Percentiles rank a stretch among this genome's conserved stretches.
Evolutionary conservation across 139 green algal species (phyloP).

Genomic region (Haematococcus lacustris): DNA sequence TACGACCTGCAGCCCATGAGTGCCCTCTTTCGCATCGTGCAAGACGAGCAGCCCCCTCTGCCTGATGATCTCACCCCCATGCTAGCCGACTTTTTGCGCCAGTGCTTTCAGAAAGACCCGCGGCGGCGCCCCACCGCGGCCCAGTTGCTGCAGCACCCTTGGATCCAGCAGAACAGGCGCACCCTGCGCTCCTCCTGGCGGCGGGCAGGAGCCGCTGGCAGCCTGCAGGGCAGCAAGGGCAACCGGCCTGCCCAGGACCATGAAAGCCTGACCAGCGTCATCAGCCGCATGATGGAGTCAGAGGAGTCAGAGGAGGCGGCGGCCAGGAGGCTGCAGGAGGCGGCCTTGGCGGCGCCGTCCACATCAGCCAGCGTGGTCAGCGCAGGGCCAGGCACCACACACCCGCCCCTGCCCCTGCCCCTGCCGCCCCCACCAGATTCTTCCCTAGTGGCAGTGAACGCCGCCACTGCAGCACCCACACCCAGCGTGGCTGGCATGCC

Average conservation of each 20-base stretch:
- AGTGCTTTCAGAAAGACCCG: conserved; percentile 94
- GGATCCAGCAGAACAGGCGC: conserved; percentile 65
- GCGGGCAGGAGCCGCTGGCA: conserved; percentile 4
- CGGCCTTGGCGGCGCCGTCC: no score
- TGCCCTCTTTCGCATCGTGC: conserved; percentile 93
- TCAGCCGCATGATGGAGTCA: conserved; percentile 33
- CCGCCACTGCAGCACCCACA: no score
- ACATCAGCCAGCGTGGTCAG: no score
- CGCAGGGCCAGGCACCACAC: no score
- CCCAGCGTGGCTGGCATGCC: no score
- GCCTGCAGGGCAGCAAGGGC: not conserved
- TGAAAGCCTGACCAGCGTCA: conserved; percentile 39
- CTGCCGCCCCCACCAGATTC: no score
- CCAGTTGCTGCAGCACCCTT: conserved; percentile 77
- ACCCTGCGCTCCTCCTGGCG: conserved; percentile 68
- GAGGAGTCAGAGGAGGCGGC: conserved; percentile 14
- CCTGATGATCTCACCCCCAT: conserved; percentile 62
- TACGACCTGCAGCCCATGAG: conserved; percentile 89
- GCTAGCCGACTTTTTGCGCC: conserved; percentile 80
- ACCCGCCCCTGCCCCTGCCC: no score
- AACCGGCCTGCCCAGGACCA: conserved; percentile 16
- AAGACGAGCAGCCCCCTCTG: conserved; percentile 78
- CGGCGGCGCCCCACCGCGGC: conserved; percentile 59
- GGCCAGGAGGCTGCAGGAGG: not conserved
- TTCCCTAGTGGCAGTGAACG: no score